Base-by-base conservation (phyloP, 495 filamentous ascomycete genomes). In the Penicillium turbatum region DNA sequence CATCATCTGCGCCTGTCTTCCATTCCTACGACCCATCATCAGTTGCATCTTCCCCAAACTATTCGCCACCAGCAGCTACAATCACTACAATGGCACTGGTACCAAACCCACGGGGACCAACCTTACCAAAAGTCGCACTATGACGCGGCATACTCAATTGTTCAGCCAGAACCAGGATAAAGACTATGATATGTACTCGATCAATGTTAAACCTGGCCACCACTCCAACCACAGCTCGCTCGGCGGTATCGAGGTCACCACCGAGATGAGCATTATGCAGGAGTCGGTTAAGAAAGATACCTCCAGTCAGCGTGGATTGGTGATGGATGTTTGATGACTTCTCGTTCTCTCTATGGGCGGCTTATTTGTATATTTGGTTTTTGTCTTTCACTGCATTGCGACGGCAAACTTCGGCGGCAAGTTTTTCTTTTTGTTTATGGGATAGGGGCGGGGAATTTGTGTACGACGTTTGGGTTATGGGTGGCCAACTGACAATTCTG, bases 1-100 rank as follows among this genome's bases (percentile, higher is more conserved):
- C 24, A 92, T 95, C 58, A 85, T 90, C 56, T 92, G 87, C 56
- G 87, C 86, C 44, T 93, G 88, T 59, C 83, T 95, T 17, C 90
- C 90, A 12, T 90, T 87, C 17, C 72, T 95, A 35, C 92, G 92
- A 52, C 90, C 90, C 10, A 72, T 96, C n/a, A 79, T 89, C 59
- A 83, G 85, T 41, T 76, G 78, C 19, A 80, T 91, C 48, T 76
- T 91, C 48, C 90, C 90, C 17, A 73, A 77, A 34, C 78, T 92
- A 61, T 72, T 91, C 21, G 69, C 67, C 1, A 69, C 62, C 8
- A 55, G 66, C 52, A 67, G 66, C 59, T 60, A 64, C 45, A 64
- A 63, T 38, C 62, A 54, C 13, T 60, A 66, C 41, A 63, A 53
- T 5, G 27, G 47, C 27, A 63, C 55, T 6, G 30, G 49, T 15